Evolutionary conservation across 2,329 filamentous ascomycete genomes (phyloP).

Genomic region (Podosphaera fusca): DNA sequence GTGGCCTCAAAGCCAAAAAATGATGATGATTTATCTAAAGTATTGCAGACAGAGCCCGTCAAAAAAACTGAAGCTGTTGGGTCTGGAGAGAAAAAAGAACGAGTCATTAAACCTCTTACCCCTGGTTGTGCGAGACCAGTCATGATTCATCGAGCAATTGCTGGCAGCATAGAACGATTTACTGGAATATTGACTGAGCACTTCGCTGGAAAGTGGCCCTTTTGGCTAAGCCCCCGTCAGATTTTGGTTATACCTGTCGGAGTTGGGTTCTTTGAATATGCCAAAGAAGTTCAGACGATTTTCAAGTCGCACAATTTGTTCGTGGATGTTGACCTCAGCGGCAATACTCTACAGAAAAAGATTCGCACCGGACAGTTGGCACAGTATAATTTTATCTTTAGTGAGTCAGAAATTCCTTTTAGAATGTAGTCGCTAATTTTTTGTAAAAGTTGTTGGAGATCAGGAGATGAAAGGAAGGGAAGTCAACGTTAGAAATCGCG

Average conservation of each 20-base stretch:
- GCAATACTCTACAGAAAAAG: conserved; percentile 77
- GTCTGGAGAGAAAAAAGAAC: conserved; percentile 20
- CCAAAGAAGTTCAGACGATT: conserved; percentile 45
- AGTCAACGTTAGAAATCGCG: conserved; percentile 40
- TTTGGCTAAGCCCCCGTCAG: conserved; percentile 71
- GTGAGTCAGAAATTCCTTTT: conserved; percentile 19
- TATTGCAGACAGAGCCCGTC: conserved; percentile 18
- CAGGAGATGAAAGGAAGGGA: conserved; percentile 35
- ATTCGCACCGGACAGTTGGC: conserved; percentile 59
- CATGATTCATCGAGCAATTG: conserved; percentile 69
- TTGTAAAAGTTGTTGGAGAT: conserved; percentile 30
- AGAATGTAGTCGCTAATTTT: conserved; percentile 3
- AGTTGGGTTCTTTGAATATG: conserved; percentile 48
- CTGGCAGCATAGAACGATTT: conserved; percentile 45
- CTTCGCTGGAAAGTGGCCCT: conserved; percentile 71
- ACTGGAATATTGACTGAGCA: conserved; percentile 64
- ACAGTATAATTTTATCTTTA: conserved; percentile 69
- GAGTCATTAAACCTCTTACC: conserved; percentile 27
- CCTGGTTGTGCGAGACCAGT: conserved; percentile 57
- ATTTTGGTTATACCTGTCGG: conserved; percentile 60
- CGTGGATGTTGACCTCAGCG: conserved; percentile 45
- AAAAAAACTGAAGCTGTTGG: conserved; percentile 22
- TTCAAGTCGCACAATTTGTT: conserved; percentile 48
- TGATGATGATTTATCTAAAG: conserved; percentile 17
- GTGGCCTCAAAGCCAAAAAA: conserved; percentile 22